Evolutionary conservation across 1,139 yeast genomes (phyloP).

Genomic region (Pichia sp.): DNA sequence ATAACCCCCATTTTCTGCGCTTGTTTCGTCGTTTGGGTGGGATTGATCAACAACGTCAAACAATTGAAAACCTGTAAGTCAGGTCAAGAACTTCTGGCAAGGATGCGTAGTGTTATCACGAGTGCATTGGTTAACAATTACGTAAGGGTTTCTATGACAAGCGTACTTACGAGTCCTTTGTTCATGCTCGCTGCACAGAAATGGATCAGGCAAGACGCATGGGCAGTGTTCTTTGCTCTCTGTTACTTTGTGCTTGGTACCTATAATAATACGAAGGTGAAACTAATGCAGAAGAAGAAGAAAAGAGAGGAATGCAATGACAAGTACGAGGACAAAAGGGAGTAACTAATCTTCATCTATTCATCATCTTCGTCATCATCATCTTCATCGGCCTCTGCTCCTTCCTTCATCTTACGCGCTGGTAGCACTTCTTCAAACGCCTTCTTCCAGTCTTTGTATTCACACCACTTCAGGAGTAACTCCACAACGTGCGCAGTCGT

Average conservation of each 20-base stretch:
- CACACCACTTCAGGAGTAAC: constrained; percentile 74
- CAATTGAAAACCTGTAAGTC: constrained; percentile 16
- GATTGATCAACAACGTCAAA: constrained; percentile 32
- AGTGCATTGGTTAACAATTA: constrained; percentile 32
- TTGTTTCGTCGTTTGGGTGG: constrained; percentile 49
- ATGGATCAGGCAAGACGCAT: constrained; percentile 61
- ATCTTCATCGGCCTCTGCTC: neutral
- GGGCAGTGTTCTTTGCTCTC: constrained; percentile 79
- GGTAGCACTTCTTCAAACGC: constrained; percentile 88
- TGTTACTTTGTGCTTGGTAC: constrained; percentile 74
- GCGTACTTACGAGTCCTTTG: constrained; percentile 58
- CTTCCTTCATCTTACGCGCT: constrained; percentile 49
- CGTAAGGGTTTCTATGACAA: constrained; percentile 50
- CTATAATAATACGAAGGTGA: constrained; percentile 52
- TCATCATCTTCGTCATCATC: constrained; percentile 1
- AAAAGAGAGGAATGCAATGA: constrained; percentile 13
- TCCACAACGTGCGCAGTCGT: constrained; percentile 96
- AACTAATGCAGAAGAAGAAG: constrained; percentile 25
- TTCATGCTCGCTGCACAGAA: constrained; percentile 68
- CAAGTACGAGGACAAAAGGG: constrained; percentile 1
- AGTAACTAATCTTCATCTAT: neutral
- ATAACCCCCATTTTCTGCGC: constrained; percentile 60
- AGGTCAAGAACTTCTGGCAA: constrained; percentile 20
- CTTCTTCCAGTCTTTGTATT: constrained; percentile 69
- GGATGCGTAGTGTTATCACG: constrained; percentile 15